Evolutionary conservation across 495 filamentous ascomycete genomes (phyloP), one percentile per base, ranked within the genome.

Genomic region (Aspergillus ellipticus): DNA sequence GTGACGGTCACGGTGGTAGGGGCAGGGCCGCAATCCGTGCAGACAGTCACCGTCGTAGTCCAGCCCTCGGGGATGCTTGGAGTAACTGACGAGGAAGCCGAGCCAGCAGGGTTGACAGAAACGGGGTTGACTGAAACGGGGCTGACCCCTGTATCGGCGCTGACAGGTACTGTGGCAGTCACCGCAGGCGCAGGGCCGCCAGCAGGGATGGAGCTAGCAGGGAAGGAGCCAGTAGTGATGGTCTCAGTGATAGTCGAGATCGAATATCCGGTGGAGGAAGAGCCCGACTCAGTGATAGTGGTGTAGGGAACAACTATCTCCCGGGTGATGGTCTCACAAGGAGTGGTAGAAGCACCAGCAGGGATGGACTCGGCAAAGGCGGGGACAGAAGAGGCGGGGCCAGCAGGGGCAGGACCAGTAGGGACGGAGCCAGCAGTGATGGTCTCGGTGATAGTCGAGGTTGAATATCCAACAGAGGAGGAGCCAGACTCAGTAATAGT

Each of bases 41-140:
- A 79, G 47, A 70, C 66, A 29, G 70, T 74, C 8, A 74, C 74
- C n/a, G 74, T 79, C 10, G 73, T 74, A 21, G 71, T 75, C 72
- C 76, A 79, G 54, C 75, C 75, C 42, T 73, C 68, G 2, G 74
- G 73, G 6, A 76, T 63, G 28, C 64, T 57, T 28, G 42, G n/a
- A 8, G 53, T 49, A n/a, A n/a, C n/a, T n/a, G n/a, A n/a, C n/a
- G n/a, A n/a, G n/a, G n/a, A n/a, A n/a, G n/a, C n/a, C n/a, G n/a
- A n/a, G n/a, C n/a, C n/a, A n/a, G n/a, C n/a, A n/a, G n/a, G n/a
- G n/a, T n/a, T n/a, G n/a, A n/a, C n/a, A n/a, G n/a, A n/a, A n/a
- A n/a, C n/a, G n/a, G n/a, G n/a, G n/a, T n/a, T n/a, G n/a, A n/a
- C n/a, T n/a, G n/a, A n/a, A n/a, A n/a, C n/a, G n/a, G n/a, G n/a